These are phyloP conservation scores for Odontarrhena argentea DNA, from an alignment of 345 rosid species.

Conservation along the genomic window DNA sequence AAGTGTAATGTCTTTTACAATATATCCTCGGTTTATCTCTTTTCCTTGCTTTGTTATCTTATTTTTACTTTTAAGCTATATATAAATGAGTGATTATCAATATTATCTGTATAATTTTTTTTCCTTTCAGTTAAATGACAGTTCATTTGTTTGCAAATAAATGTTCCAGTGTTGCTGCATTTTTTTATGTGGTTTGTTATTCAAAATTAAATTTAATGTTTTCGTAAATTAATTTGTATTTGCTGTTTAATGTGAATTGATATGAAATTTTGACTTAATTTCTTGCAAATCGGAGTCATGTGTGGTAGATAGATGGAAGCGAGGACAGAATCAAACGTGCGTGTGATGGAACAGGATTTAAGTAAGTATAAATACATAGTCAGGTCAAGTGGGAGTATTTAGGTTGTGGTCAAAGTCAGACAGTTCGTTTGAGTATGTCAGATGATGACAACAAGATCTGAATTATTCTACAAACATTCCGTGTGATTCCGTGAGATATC, in stretches of 20 bases:
- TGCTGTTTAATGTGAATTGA: not conserved
- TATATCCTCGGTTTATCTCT: not conserved
- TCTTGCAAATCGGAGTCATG: not conserved
- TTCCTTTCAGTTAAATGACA: not conserved
- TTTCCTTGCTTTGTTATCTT: not conserved
- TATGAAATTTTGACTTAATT: not conserved
- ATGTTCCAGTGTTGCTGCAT: slow-evolving; percentile 6
- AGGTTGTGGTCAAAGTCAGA: slow-evolving; percentile 35
- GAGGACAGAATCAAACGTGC: slow-evolving; percentile 17
- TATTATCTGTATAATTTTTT: not conserved
- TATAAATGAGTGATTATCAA: not conserved
- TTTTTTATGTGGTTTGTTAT: not conserved
- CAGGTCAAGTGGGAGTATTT: slow-evolving; percentile 1
- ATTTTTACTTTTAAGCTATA: not conserved
- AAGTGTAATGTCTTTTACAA: not conserved
- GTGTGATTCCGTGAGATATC: slow-evolving; percentile 10
- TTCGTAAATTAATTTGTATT: not conserved
- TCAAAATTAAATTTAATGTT: not conserved
- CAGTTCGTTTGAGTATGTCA: slow-evolving; percentile 41
- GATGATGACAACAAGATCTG: slow-evolving; percentile 21
- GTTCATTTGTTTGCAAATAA: slow-evolving; percentile 5
- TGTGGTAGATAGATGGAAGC: not conserved
- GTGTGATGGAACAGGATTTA: slow-evolving; percentile 11
- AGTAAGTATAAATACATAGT: not conserved
- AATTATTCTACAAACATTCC: slow-evolving; percentile 37